Evolutionary conservation across 495 filamentous ascomycete species (phyloP).

Genomic region (Pseudevernia furfuracea): DNA sequence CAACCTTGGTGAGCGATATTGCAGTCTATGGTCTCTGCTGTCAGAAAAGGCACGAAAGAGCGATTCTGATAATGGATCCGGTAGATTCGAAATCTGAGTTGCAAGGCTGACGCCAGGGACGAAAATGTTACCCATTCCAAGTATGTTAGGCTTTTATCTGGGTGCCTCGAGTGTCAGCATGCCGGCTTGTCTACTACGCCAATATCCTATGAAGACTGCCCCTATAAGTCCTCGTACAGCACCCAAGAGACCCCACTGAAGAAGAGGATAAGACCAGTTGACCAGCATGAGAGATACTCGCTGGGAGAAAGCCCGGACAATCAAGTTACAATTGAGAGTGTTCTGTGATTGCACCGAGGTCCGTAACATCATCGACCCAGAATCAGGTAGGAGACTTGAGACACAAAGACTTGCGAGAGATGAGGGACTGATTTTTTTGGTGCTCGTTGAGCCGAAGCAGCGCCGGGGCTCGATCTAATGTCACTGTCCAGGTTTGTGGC

Average conservation of each 20-base stretch:
- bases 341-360: not conserved
- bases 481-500: not conserved
- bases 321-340: not conserved
- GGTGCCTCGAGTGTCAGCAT: not conserved
- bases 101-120: not conserved
- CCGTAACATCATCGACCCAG: not conserved
- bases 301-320: not conserved
- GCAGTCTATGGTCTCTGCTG: not conserved
- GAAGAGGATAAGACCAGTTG: not conserved
- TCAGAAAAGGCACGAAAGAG: not conserved
- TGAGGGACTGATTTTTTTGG: not conserved
- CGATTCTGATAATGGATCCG: not conserved
- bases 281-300: not conserved
- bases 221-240: not conserved
- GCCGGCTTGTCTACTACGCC: not conserved
- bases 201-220: not conserved
- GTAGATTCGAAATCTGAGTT: not conserved
- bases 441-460: not conserved
- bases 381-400: not conserved
- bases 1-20: slow-evolving; percentile 9
- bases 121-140: not conserved
- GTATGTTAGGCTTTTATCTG: not conserved
- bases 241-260: not conserved
- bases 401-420: not conserved
- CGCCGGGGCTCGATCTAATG: not conserved